phyloP scores from a whole-genome alignment of 306 rosid genomes.

The Glycine latifolia region DNA sequence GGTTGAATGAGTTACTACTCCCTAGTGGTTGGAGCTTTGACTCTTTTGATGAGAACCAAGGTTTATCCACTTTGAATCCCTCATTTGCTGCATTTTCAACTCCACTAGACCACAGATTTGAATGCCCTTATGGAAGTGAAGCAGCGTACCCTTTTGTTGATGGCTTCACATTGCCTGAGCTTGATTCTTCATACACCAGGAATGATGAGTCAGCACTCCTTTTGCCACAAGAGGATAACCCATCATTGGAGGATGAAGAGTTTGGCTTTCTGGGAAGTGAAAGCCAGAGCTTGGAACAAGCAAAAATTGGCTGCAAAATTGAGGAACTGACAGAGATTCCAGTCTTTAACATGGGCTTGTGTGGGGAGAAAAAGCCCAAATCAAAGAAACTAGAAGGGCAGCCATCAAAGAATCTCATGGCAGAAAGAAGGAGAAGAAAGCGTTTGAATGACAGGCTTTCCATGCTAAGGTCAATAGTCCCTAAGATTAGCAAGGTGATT shows the following conservation, averaged over 20 bases:
- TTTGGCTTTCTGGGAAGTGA: constrained; percentile 64
- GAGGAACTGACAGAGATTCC: constrained; percentile 70
- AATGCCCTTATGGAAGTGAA: constrained; percentile 58
- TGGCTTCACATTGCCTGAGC: constrained; percentile 68
- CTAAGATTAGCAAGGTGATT: constrained; percentile 89
- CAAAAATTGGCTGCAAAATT: constrained; percentile 60
- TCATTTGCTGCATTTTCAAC: constrained; percentile 65
- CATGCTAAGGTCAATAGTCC: constrained; percentile 93
- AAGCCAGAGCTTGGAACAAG: constrained; percentile 55
- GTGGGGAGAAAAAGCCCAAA: constrained; percentile 62
- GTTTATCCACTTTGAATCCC: constrained; percentile 58
- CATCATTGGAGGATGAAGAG: constrained; percentile 71
- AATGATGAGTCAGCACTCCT: constrained; percentile 47
- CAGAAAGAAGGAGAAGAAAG: constrained; percentile 88
- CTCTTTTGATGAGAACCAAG: constrained; percentile 67
- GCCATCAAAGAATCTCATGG: constrained; percentile 95
- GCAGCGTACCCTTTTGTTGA: constrained; percentile 65
- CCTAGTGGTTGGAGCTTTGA: constrained; percentile 71
- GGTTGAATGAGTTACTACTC: constrained; percentile 61
- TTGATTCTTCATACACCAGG: constrained; percentile 42
- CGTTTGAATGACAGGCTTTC: constrained; percentile 85
- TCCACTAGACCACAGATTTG: constrained; percentile 68
- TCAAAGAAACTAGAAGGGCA: constrained; percentile 79
- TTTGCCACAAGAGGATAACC: constrained; percentile 65
- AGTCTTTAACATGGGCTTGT: constrained; percentile 65